Percentiles rank a stretch among this genome's conserved stretches.
Evolutionary conservation across 805 yeast species (phyloP).

Genomic region (Lachancea waltii): DNA sequence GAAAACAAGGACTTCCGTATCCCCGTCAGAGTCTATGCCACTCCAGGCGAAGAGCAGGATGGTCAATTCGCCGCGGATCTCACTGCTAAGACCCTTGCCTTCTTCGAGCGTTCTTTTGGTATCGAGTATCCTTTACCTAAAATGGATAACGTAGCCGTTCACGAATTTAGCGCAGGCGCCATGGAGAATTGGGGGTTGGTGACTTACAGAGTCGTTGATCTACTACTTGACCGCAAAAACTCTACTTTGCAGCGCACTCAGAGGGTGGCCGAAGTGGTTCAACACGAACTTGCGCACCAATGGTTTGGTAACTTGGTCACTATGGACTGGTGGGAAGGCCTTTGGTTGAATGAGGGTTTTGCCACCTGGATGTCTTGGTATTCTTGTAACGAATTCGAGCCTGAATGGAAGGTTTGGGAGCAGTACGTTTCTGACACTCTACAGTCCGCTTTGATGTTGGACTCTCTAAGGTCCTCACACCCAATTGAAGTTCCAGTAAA

Average conservation of each 20-base stretch:
- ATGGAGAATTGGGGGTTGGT: slow-evolving; percentile 85
- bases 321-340: slow-evolving; percentile 91
- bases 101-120: slow-evolving; percentile 66
- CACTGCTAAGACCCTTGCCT: slow-evolving; percentile 67
- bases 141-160: slow-evolving; percentile 76
- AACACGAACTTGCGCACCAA: slow-evolving; percentile 86
- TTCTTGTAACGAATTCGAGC: slow-evolving; percentile 67
- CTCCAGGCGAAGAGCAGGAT: slow-evolving; percentile 67
- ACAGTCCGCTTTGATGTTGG: slow-evolving; percentile 68
- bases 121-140: slow-evolving; percentile 76
- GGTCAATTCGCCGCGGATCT: slow-evolving; percentile 69
- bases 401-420: slow-evolving; percentile 86
- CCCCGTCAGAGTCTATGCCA: slow-evolving; percentile 76
- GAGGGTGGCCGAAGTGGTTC: slow-evolving; percentile 79
- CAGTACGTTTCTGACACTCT: slow-evolving; percentile 71
- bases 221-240: slow-evolving; percentile 63
- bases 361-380: slow-evolving; percentile 92
- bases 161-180: slow-evolving; percentile 81
- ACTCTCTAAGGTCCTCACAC: slow-evolving; percentile 75
- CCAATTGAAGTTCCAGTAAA: slow-evolving; percentile 81
- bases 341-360: slow-evolving; percentile 79
- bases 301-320: slow-evolving; percentile 90
- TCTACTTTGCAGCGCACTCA: slow-evolving; percentile 59
- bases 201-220: slow-evolving; percentile 71
- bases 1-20: slow-evolving; percentile 60